Conservation (phyloP, 768 basidiomycete species). For the Rhodotorula paludigena region DNA sequence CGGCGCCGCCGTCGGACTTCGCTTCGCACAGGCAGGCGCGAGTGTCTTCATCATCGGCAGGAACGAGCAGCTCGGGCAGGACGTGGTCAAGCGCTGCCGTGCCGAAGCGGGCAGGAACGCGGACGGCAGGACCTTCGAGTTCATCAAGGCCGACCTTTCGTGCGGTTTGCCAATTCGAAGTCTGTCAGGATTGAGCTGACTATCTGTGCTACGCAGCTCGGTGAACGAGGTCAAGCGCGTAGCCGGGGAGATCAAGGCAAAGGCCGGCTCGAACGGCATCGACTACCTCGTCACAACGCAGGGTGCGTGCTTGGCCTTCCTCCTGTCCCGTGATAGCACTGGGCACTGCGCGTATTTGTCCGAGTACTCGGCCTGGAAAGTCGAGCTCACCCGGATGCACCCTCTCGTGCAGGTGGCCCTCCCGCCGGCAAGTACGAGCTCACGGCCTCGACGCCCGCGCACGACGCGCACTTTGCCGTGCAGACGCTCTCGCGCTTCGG, state of each 20-base stretch:
- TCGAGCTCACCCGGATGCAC: too few species aligned
- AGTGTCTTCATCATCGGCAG: conserved; percentile 41
- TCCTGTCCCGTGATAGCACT: background rate
- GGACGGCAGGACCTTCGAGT: conserved; percentile 34
- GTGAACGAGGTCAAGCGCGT: conserved; percentile 31
- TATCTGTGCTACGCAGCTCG: background rate
- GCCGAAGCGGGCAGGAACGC: background rate
- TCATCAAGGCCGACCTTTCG: conserved; percentile 43
- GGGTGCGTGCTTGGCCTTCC: conserved; percentile 3
- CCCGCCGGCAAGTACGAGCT: conserved; percentile 24
- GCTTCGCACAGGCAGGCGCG: conserved; percentile 39
- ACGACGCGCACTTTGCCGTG: conserved; percentile 38
- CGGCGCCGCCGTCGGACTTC: conserved; percentile 31
- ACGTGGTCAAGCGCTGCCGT: conserved; percentile 32
- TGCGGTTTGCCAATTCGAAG: too few species aligned
- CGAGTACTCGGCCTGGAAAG: too few species aligned
- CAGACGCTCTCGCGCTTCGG: conserved; percentile 40
- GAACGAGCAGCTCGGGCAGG: conserved; percentile 19
- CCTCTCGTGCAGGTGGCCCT: conserved; percentile 16
- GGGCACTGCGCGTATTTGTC: too few species aligned
- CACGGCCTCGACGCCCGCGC: background rate
- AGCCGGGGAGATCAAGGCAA: conserved; percentile 27
- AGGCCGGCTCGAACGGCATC: conserved; percentile 31
- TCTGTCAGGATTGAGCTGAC: background rate
- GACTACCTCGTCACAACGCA: conserved; percentile 39